Evolutionary conservation across 352 stramenopile genomes (phyloP), one percentile per base, ranked within the genome.

Genomic region (Hyaloperonospora brassicae): DNA sequence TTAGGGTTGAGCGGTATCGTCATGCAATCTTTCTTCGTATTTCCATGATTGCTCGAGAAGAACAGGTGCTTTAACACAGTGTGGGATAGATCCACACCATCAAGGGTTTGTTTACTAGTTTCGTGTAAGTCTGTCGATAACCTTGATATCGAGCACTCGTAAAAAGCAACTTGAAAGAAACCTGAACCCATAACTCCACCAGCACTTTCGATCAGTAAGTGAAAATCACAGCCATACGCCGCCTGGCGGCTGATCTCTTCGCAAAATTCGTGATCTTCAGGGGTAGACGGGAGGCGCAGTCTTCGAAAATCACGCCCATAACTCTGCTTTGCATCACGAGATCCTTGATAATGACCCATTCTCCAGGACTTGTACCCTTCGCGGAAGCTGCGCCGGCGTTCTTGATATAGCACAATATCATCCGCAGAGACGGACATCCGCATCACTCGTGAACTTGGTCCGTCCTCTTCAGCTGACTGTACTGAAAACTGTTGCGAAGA

Each of bases 161-260:
- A 93, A 48, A 95, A 93, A 8, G 81, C 76, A 51, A 95, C 77
- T 52, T 92, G 84, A 51, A 95, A 90, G 52, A 90, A 90, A 0
- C 84, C 81, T 6, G 81, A 90, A 0, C 80, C 74, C 5, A 84
- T 31, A 5, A 48, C 47, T 3, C 70, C 78, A 25, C 71, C 61
- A n/a, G 63, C 52, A 50, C 61, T 74, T 51, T 89, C 72, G 53
- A 93, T 83, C 8, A 92, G 48, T n/a, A 93, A 41, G 46, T 93
- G 82, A 51, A 85, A 89, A 53, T 93, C 82, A 42, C 70, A 73
- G 0, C 82, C 82, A 12, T 80, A 81, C 1, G 69, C 54, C 4
- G 69, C 62, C 35, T 79, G 62, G 5, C 68, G 74, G 59, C 70
- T 85, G 14, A 89, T 54, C 5, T 85, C 64, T 56, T 88, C 78